Evolutionary conservation across 352 stramenopile genomes (phyloP).

Genomic region (Thalassiosira mediterranea): DNA sequence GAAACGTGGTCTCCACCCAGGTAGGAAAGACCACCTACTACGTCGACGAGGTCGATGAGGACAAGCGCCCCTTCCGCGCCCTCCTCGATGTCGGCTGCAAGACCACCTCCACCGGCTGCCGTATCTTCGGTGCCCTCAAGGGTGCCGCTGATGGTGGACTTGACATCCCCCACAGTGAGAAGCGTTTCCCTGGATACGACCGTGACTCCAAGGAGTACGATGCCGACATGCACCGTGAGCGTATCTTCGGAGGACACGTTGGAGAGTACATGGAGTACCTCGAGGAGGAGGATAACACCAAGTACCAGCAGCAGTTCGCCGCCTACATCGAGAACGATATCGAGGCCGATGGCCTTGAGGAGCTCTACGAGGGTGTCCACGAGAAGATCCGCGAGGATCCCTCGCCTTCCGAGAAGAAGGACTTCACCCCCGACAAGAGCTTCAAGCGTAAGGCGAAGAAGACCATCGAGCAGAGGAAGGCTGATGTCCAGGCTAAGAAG

Average conservation of each 20-base stretch:
- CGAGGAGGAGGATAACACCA: slow-evolving; percentile 98
- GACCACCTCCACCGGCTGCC: slow-evolving; percentile 96
- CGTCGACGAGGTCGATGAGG: slow-evolving; percentile 97
- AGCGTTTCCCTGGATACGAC: slow-evolving; percentile 99
- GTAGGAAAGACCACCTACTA: slow-evolving; percentile 97
- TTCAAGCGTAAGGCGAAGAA: slow-evolving; percentile 94
- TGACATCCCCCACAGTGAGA: slow-evolving; percentile 98
- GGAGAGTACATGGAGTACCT: slow-evolving; percentile 99
- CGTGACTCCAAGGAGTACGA: slow-evolving; percentile 98
- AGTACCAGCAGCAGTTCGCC: slow-evolving; percentile 96
- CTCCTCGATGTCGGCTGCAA: slow-evolving; percentile 97
- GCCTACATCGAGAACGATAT: slow-evolving; percentile 93
- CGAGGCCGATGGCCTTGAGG: slow-evolving; percentile 89
- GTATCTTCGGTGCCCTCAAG: slow-evolving; percentile 99
- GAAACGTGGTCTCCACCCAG: slow-evolving; percentile 93
- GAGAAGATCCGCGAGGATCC: slow-evolving; percentile 97
- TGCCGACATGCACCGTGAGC: slow-evolving; percentile 95
- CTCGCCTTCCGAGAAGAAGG: slow-evolving; percentile 90
- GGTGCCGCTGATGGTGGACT: slow-evolving; percentile 97
- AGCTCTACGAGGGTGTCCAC: slow-evolving; percentile 93
- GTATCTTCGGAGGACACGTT: slow-evolving; percentile 98
- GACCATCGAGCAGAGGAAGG: slow-evolving; percentile 93
- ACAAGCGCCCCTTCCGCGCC: slow-evolving; percentile 97
- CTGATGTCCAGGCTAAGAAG: slow-evolving; percentile 96
- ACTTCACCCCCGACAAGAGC: slow-evolving; percentile 90